phyloP scores from a whole-genome alignment of 176 grass and related monocot species.

The Triticum urartu region DNA sequence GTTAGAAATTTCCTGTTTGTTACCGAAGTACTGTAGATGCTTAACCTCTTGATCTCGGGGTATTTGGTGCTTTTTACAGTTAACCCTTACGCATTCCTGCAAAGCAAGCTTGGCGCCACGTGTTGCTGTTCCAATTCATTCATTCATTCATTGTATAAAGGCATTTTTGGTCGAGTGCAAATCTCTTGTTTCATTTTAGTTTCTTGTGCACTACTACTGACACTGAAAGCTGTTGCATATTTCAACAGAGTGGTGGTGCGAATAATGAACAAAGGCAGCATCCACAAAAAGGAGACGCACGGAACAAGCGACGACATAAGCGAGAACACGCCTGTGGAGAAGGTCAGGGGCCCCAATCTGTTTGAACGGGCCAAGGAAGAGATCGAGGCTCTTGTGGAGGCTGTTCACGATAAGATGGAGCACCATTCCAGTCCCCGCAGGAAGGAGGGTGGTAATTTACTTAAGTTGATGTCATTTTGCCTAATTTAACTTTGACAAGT shows the following conservation, averaged over 20 bases:
- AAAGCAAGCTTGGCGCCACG: not conserved
- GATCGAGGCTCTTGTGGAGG: constrained; percentile 46
- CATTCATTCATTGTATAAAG: not conserved
- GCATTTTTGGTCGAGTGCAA: not conserved
- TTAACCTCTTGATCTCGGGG: not conserved
- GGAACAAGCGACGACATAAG: constrained; percentile 52
- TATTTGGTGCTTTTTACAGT: not conserved
- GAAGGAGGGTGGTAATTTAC: constrained; percentile 48
- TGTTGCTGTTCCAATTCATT: not conserved
- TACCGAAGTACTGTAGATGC: not conserved
- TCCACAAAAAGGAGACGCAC: constrained; percentile 72
- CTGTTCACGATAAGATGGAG: constrained; percentile 60
- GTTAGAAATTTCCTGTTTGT: not conserved
- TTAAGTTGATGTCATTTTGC: not conserved
- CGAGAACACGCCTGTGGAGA: constrained; percentile 37
- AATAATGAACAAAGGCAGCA: constrained; percentile 27
- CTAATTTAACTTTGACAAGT: not conserved
- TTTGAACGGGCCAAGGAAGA: constrained; percentile 81
- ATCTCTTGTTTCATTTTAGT: not conserved
- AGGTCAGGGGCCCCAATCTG: constrained; percentile 70
- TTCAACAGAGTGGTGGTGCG: not conserved
- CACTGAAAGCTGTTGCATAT: not conserved
- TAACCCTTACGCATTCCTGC: not conserved
- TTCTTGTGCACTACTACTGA: not conserved
- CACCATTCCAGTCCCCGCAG: constrained; percentile 26